Evolutionary conservation across 1,284 basidiomycete species (phyloP).

Genomic region (Heterobasidion parviporum): DNA sequence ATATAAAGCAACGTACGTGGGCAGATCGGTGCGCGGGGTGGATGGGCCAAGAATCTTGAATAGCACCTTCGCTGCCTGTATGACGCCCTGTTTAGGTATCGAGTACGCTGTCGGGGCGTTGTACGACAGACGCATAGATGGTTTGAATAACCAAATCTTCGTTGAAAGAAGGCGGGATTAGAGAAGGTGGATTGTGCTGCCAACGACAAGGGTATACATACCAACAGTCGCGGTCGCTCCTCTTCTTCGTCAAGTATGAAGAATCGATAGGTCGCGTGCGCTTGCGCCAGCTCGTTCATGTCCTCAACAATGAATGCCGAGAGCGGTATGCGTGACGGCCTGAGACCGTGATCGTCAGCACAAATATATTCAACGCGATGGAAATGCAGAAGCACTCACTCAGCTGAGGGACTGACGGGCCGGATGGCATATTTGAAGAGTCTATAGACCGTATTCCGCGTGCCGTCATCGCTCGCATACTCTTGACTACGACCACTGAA

Average conservation of each 20-base stretch:
- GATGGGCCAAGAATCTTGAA: constrained; percentile 62
- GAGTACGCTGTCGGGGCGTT: constrained; percentile 43
- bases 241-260: constrained; percentile 78
- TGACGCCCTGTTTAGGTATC: constrained; percentile 53
- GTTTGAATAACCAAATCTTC: constrained; percentile 88
- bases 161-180: background rate
- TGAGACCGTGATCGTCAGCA: constrained; percentile 19
- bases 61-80: constrained; percentile 66
- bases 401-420: constrained; percentile 52
- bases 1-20: constrained; percentile 33
- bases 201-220: constrained; percentile 26
- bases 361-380: background rate
- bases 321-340: constrained; percentile 58
- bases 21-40: constrained; percentile 41
- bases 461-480: constrained; percentile 27
- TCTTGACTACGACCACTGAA: constrained; percentile 64
- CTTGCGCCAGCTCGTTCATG: constrained; percentile 80
- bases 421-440: constrained; percentile 78
- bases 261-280: constrained; percentile 86
- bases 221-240: constrained; percentile 68
- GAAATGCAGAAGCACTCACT: constrained; percentile 36
- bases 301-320: constrained; percentile 82
- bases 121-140: constrained; percentile 72
- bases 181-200: background rate
- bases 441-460: constrained; percentile 43